Percentiles rank a stretch among this genome's conserved stretches.
phyloP scores from a whole-genome alignment of 2,329 filamentous ascomycete species.

The Peltaster fructicola region DNA sequence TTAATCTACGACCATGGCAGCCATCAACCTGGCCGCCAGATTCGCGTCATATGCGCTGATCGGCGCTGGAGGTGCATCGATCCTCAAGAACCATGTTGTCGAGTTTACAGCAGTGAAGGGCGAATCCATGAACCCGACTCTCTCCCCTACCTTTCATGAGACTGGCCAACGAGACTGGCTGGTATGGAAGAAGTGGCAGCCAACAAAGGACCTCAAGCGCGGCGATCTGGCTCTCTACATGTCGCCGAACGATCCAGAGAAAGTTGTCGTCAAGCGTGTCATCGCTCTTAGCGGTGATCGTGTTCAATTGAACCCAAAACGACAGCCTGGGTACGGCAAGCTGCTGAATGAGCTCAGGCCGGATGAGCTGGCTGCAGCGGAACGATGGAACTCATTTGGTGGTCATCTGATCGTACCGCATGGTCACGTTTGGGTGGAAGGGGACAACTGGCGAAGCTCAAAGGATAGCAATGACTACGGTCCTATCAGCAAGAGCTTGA shows the following conservation, averaged over 20 bases:
- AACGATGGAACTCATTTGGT: too few species aligned
- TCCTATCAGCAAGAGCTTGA: conserved; percentile 46
- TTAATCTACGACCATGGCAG: too few species aligned
- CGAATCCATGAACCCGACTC: conserved; percentile 27
- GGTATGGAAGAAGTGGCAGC: conserved; percentile 18
- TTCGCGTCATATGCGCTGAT: too few species aligned
- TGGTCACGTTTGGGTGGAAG: conserved; percentile 90
- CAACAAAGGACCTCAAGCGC: conserved; percentile 16
- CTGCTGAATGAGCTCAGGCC: conserved; percentile 17
- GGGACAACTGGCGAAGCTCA: conserved; percentile 58
- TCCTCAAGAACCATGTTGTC: conserved; percentile 24
- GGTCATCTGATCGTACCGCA: conserved; percentile 56
- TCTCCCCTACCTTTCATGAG: conserved; percentile 24
- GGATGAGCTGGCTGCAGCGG: conserved; percentile 18
- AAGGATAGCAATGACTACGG: conserved; percentile 84
- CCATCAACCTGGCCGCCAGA: too few species aligned
- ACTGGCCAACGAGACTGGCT: conserved; percentile 23
- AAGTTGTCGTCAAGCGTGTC: conserved; percentile 62
- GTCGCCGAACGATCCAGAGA: conserved; percentile 48
- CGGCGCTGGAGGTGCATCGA: too few species aligned
- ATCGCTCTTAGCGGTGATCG: conserved; percentile 66
- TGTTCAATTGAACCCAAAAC: conserved; percentile 39
- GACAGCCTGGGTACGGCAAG: conserved; percentile 15
- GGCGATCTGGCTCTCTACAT: conserved; percentile 29
- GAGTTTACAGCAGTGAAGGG: conserved; percentile 23